A percentile compares a stretch with the other conserved stretches of the same genome.
These are phyloP conservation scores for Cryptococcus neoformans DNA, from an alignment of 1,284 basidiomycete genomes.

Conservation along the genomic window DNA sequence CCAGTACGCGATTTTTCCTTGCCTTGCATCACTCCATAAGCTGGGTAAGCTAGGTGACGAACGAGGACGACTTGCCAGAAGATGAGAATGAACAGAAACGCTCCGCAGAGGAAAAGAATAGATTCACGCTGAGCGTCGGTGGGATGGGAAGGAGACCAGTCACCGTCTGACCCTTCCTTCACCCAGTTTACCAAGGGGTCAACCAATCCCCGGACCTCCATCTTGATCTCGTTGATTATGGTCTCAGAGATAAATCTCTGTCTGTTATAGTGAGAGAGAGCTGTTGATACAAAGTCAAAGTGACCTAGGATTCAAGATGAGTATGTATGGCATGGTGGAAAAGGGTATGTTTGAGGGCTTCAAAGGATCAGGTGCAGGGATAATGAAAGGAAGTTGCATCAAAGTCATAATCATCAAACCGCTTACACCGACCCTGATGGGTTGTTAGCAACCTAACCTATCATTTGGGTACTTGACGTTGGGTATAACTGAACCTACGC, in stretches of 20 bases:
- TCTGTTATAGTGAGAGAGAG: not conserved
- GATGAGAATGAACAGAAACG: slow-evolving; percentile 14
- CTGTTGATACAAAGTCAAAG: not conserved
- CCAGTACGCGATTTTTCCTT: slow-evolving; percentile 14
- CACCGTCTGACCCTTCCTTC: slow-evolving; percentile 7
- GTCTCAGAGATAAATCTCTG: not conserved
- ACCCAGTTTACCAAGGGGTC: slow-evolving; percentile 14
- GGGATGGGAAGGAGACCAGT: slow-evolving; percentile 17
- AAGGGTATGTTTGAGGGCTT: not conserved
- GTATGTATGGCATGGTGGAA: not conserved
- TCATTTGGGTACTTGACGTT: too few relatives aligned
- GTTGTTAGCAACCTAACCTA: too few relatives aligned
- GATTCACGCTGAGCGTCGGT: slow-evolving; percentile 26
- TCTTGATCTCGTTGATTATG: not conserved
- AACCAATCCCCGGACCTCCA: slow-evolving; percentile 1
- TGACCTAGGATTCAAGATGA: not conserved
- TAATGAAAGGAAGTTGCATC: too few relatives aligned
- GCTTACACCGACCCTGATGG: too few relatives aligned
- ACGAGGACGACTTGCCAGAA: slow-evolving; percentile 20
- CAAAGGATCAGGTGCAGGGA: not conserved
- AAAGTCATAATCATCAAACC: too few relatives aligned
- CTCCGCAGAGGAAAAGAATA: slow-evolving; percentile 12
- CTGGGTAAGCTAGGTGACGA: not conserved
- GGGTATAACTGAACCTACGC: too few relatives aligned
- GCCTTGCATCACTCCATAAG: not conserved